Base-by-base conservation (phyloP, 2,329 filamentous ascomycete species). In the Myriosclerotinia scirpicola region DNA sequence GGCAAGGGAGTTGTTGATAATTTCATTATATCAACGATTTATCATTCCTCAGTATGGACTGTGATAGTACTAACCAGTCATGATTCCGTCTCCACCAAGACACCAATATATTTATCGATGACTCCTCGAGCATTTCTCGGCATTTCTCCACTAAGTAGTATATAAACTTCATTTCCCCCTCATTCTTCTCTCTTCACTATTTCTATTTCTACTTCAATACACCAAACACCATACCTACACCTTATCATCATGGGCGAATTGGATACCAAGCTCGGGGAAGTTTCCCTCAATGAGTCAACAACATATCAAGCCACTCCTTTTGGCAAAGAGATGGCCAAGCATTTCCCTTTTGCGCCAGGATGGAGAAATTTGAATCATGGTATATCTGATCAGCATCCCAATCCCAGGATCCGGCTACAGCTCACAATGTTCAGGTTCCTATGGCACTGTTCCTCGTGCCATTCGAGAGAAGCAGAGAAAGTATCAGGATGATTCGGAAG, bases 401-500 rank as follows among this genome's bases (percentile, higher is more conserved):
- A 12, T 44, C 58, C 15, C 36, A n/a, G 53, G 30, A 11, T 12
- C 42, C 11, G 6, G 30, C 30, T 34, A 34, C 22, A n/a, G 22
- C 36, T 55, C 30, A 60, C 52, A 20, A 58, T 30, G 20, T 52
- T 8, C 26, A 76, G 90, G 92, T 59, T 96, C 92, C 0, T 97
- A 91, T 75, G 93, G 93, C 44, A 88, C 89, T 2, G 87, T 89
- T 72, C 93, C 93, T 4, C 80, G 78, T 12, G 75, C 79, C 26
- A 82, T 97, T 67, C 84, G 83, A 20, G 78, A 83, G 17, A 82
- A 82, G 60, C 82, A 89, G 26, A 86, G 84, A 20, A 74, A 81
- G n/a, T 90, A 89, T 73, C 89, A 93, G 75, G 84, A 89, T 69
- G 79, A 81, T 5, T 80, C 82, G 46, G 93, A 97, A 79, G 80